Evolutionary conservation across 371 early-diverging fungal species (phyloP).

Genomic region (Apophysomyces elegans): DNA sequence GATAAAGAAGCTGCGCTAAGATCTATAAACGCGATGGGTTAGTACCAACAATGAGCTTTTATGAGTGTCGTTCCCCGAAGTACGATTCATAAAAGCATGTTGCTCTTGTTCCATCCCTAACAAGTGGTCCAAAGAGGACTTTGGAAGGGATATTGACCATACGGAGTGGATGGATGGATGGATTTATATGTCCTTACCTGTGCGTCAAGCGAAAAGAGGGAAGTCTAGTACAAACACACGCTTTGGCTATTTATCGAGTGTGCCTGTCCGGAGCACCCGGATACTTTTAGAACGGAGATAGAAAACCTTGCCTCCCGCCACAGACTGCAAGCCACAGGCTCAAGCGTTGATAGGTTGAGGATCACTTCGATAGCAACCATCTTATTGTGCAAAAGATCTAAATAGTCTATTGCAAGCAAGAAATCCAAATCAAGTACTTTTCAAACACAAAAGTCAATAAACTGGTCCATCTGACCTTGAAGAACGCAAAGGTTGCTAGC

Average conservation of each 20-base stretch:
- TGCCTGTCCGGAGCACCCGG: neutral
- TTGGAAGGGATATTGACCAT: conserved; percentile 4
- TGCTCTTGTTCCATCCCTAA: neutral
- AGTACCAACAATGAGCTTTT: conserved; percentile 4
- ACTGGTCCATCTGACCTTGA: too few relatives aligned
- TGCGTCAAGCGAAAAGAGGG: conserved; percentile 12
- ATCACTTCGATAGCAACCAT: too few relatives aligned
- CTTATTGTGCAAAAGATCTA: too few relatives aligned
- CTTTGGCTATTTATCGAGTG: neutral
- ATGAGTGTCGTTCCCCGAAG: conserved; percentile 3
- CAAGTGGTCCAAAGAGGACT: conserved; percentile 2
- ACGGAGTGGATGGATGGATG: conserved; percentile 10
- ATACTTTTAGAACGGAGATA: neutral
- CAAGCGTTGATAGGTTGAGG: too few relatives aligned
- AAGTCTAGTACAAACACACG: neutral
- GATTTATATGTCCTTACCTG: conserved; percentile 3
- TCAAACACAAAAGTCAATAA: too few relatives aligned
- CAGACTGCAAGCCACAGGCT: too few relatives aligned
- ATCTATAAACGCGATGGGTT: conserved; percentile 3
- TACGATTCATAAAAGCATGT: conserved; percentile 12
- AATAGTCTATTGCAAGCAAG: too few relatives aligned
- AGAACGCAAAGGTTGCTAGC: too few relatives aligned
- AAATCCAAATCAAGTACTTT: too few relatives aligned
- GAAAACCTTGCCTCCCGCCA: neutral
- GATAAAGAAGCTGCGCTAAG: conserved; percentile 11